Conservation (phyloP, 2,329 filamentous ascomycete species). For the Gyromitra esculenta region DNA sequence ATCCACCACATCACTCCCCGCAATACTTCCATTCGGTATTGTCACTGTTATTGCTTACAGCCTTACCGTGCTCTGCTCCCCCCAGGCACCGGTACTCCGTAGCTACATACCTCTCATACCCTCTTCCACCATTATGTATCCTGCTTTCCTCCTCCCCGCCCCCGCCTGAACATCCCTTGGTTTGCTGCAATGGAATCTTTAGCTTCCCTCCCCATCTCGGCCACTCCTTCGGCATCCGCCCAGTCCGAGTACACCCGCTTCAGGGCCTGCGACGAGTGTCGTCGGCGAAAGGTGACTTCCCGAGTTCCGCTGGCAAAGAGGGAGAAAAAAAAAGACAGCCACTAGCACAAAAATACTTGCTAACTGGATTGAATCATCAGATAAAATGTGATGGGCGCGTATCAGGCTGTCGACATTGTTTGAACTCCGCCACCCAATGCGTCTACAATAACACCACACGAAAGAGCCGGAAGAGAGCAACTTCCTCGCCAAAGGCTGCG, state of each 20-base stretch:
- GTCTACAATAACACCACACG: constrained; percentile 33
- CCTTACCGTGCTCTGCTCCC: background rate
- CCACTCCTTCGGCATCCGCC: constrained; percentile 6
- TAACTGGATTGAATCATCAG: constrained; percentile 14
- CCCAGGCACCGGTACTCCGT: background rate
- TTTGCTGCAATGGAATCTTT: constrained; percentile 18
- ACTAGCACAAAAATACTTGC: background rate
- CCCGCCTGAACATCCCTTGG: constrained; percentile 12
- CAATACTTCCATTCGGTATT: background rate
- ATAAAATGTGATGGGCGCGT: constrained; percentile 50
- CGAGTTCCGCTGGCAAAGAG: too few species aligned
- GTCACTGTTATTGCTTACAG: background rate
- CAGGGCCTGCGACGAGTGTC: constrained; percentile 50
- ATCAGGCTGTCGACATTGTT: constrained; percentile 44
- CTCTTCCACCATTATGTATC: background rate
- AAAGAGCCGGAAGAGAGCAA: background rate
- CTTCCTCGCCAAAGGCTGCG: constrained; percentile 6
- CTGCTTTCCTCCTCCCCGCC: constrained; percentile 4
- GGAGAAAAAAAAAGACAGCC: too few species aligned
- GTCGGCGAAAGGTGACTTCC: constrained; percentile 45
- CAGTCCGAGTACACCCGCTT: constrained; percentile 44
- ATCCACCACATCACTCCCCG: too few species aligned
- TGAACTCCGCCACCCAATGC: constrained; percentile 21
- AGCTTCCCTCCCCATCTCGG: constrained; percentile 11
- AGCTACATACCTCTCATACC: background rate